Evolutionary conservation across 228 moss, liverwort and hornwort species (phyloP).

Genomic region (Sphagnum magellanicum): DNA sequence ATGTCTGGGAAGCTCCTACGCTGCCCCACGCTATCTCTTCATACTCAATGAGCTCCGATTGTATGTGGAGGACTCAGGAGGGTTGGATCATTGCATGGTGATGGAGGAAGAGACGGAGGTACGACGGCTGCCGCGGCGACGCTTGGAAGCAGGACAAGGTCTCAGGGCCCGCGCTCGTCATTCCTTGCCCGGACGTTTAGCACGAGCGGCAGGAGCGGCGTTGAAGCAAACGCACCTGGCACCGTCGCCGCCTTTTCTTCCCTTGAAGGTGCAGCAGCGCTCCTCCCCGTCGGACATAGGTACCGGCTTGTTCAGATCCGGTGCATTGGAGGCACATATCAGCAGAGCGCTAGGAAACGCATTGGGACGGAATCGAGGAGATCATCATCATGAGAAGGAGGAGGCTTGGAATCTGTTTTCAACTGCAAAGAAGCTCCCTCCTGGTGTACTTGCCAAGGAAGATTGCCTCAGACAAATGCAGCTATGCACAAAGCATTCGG

Average conservation of each 20-base stretch:
- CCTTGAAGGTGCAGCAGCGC: conserved; percentile 21
- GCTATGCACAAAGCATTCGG: conserved; percentile 30
- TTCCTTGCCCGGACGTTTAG: conserved; percentile 29
- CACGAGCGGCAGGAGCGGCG: conserved; percentile 35
- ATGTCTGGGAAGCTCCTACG: no score
- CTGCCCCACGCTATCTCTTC: no score
- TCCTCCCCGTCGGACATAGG: conserved; percentile 21
- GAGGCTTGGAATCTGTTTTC: conserved; percentile 23
- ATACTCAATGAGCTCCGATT: no score
- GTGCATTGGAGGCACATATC: conserved; percentile 38
- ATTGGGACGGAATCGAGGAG: conserved; percentile 17
- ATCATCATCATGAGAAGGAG: neutral
- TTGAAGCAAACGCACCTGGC: conserved; percentile 25
- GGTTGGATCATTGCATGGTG: no score
- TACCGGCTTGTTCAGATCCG: conserved; percentile 31
- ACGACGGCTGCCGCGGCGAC: neutral
- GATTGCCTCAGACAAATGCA: conserved; percentile 10
- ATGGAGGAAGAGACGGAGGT: neutral
- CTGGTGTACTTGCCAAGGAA: neutral
- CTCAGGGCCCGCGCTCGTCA: conserved; percentile 35
- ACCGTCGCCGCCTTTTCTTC: conserved; percentile 9
- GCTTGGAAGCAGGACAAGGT: conserved; percentile 17
- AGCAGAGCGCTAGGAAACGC: conserved; percentile 33
- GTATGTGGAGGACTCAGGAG: no score
- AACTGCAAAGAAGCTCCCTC: conserved; percentile 18